Evolutionary conservation across 2,329 filamentous ascomycete species (phyloP), one percentile per base, ranked within the genome.

Genomic region (Talaromyces sp.): DNA sequence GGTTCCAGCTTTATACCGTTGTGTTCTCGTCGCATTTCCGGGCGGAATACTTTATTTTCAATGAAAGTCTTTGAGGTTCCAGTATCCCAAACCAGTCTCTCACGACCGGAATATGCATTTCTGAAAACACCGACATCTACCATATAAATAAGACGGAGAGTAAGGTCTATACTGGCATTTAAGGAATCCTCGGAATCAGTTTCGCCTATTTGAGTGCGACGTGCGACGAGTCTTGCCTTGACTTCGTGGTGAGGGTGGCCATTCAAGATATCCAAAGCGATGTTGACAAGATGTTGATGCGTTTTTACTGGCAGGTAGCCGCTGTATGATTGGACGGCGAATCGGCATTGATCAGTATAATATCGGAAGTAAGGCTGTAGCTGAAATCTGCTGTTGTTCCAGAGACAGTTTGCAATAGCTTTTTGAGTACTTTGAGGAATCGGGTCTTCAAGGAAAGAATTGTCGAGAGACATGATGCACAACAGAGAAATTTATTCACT

Each of bases 271-370:
- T 47, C 58, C 3, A 5, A 1, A 2, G 43, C 27, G 43, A 61
- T 25, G 7, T 61, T 11, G 22, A 61, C 31, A n/a, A 61, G 19
- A 37, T 37, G 27, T 39, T 61, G 58, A 33, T 61, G 43, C 0
- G 25, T 22, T 11, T 25, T 49, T 1, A 61, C 31, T 2, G 43
- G 33, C 9, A 39, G 19, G 3, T 6, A 11, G 27, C 17, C 43
- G n/a, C 27, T n/a, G 3, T 50, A 37, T 6, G 58, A 61, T 5
- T 61, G 58, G 10, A 37, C 1, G 3, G 43, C 58, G 5, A 50
- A 10, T 61, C 43, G 25, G 11, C 58, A 61, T 49, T 61, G 58
- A 11, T 61, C 43, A 17, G 41, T 61, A 7, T 61, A 61, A 31
- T 49, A 39, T 8, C 39, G 25, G 19, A 61, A 61, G 19, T 39